Base-by-base conservation (phyloP, 1,284 basidiomycete species). In the Papiliotrema terrestris region DNA sequence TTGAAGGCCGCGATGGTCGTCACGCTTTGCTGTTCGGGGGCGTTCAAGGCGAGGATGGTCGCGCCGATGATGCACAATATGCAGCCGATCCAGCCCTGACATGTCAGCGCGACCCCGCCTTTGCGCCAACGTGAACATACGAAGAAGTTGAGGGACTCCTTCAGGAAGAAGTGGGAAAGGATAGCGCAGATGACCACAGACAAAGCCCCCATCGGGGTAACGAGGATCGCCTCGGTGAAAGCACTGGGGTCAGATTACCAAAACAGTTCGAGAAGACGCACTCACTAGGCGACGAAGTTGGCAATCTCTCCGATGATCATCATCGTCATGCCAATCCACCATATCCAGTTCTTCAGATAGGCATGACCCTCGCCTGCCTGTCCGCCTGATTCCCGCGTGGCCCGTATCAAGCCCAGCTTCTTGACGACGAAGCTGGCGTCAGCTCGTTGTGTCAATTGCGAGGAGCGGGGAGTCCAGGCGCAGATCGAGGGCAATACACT, bases 181-280 rank as follows among this genome's bases (percentile, higher is more conserved):
- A 96, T 88, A 37, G 95, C 95, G 66, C 89, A 95, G 61, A 98
- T 83, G 66, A 98, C 94, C 62, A 98, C 96, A 17, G 92, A 94
- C 53, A 98, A 83, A 3, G 94, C 93, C 45, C 95, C 95, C 66
- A 98, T 84, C 1, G 95, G 94, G n/a, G 71, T 73, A 26, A 74
- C 74, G 39, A 75, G 61, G 45, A 68, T 60, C 15, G 64, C 72
- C 54, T 69, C 72, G 52, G 66, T 75, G 57, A 68, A 73, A 22
- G 63, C 70, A 49, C 71, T 73, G 60, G 2, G 29, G 57, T 52
- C 43, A 14, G 39, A 46, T 26, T 36, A 15, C 8, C n/a, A 17
- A n/a, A n/a, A n/a, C n/a, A n/a, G n/a, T n/a, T n/a, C 9, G 22
- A n/a, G 11, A 20, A 22, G 49, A 26, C 11, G 36, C n/a, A 71